phyloP scores from a whole-genome alignment of 2,329 filamentous ascomycete genomes.

The Elsinoe ampelina region DNA sequence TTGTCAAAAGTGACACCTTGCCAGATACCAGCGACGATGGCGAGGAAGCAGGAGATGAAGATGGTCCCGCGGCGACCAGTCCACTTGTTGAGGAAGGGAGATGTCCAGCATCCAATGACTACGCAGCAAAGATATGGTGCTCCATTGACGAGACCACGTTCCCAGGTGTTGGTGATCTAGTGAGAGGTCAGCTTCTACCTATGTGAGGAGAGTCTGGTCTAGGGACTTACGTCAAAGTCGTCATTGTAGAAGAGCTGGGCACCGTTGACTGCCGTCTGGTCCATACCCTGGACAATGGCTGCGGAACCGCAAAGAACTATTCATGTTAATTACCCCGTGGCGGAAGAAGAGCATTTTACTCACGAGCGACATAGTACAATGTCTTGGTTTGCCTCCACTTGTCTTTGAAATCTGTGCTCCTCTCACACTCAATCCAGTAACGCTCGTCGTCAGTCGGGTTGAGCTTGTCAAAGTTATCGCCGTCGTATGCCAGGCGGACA shows the following conservation, averaged over 20 bases:
- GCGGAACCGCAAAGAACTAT: constrained; percentile 36
- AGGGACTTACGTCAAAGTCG: neutral
- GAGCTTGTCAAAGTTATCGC: constrained; percentile 18
- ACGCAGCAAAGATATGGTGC: constrained; percentile 39
- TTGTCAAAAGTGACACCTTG: constrained; percentile 20
- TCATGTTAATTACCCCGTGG: constrained; percentile 37
- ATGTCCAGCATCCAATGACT: constrained; percentile 40
- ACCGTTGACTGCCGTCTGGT: constrained; percentile 43
- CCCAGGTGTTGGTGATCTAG: constrained; percentile 20
- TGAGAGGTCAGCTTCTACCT: constrained; percentile 5
- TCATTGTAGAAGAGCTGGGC: constrained; percentile 22
- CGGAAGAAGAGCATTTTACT: constrained; percentile 24
- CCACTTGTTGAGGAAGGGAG: constrained; percentile 49
- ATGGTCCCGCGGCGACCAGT: constrained; percentile 56
- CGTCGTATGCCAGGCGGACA: constrained; percentile 20
- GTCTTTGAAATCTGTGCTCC: constrained; percentile 61
- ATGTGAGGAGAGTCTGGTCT: neutral
- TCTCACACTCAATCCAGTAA: constrained; percentile 49
- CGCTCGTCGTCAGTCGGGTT: constrained; percentile 52
- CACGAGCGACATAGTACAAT: constrained; percentile 56
- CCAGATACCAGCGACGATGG: constrained; percentile 37
- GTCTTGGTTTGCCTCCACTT: constrained; percentile 30
- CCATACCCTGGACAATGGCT: constrained; percentile 50
- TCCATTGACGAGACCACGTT: constrained; percentile 34
- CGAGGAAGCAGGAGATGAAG: constrained; percentile 53